phyloP scores from a whole-genome alignment of 768 basidiomycete species.

The Phallus indusiatus region DNA sequence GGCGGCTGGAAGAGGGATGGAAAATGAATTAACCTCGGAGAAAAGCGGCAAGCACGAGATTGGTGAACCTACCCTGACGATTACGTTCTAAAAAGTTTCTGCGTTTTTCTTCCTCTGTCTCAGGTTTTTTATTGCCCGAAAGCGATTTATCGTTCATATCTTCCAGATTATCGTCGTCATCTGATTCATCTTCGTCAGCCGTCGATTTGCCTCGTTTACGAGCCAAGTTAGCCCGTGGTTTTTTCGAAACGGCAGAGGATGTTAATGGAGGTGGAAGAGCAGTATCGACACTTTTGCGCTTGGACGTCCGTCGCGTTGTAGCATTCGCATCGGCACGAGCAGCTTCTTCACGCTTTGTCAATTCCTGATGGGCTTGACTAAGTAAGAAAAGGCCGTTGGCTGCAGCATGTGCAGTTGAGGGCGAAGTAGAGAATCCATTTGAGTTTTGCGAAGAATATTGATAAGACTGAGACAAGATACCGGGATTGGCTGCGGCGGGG shows the following conservation, averaged over 20 bases:
- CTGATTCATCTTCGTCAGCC: slow-evolving; percentile 25
- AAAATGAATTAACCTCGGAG: slow-evolving; percentile 1
- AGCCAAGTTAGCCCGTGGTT: slow-evolving; percentile 24
- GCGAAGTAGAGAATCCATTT: slow-evolving; percentile 25
- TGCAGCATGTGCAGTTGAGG: slow-evolving; percentile 56
- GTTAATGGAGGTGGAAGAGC: slow-evolving; percentile 24
- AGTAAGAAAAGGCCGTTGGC: slow-evolving; percentile 92
- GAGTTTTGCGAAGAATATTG: slow-evolving; percentile 13
- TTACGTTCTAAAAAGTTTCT: slow-evolving; percentile 96
- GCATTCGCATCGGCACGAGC: slow-evolving; percentile 33
- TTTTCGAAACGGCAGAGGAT: slow-evolving; percentile 15
- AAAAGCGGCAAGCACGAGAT: slow-evolving; percentile 7
- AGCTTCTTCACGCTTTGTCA: slow-evolving; percentile 89
- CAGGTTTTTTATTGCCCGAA: slow-evolving; percentile 54
- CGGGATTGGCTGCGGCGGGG: neutral
- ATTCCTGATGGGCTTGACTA: slow-evolving; percentile 91
- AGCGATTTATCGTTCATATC: slow-evolving; percentile 21
- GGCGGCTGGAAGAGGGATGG: slow-evolving; percentile 51
- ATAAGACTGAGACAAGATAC: slow-evolving; percentile 4
- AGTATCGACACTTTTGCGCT: slow-evolving; percentile 57
- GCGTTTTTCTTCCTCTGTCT: slow-evolving; percentile 97
- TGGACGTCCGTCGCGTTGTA: slow-evolving; percentile 48
- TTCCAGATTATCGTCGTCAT: slow-evolving; percentile 31
- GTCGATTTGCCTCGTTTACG: neutral
- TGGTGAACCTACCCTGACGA: slow-evolving; percentile 72